Evolutionary conservation across 345 rosid genomes (phyloP), one percentile per base, ranked within the genome.

Genomic region (Populus simonii): DNA sequence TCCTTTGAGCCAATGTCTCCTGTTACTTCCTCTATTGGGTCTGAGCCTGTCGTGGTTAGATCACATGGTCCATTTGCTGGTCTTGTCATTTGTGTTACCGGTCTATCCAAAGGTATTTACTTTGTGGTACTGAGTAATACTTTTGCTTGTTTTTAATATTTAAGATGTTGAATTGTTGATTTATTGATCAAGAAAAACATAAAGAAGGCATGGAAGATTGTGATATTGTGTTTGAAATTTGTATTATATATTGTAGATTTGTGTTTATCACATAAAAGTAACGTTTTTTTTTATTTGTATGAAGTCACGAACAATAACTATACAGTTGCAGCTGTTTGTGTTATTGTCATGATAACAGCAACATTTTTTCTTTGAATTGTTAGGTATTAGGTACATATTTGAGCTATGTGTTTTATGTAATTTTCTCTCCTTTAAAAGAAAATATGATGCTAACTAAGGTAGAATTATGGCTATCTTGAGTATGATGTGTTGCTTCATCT

Each of bases 21-120:
- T 71, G 87, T 85, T 10, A 41, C 87, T 33, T 80, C 92, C 55
- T 84, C 87, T 27, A 41, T 80, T 68, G 87, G 73, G 75, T 90
- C 91, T 38, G 87, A 80, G 53, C 38, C 85, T 22, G 41, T 79
- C 75, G 75, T 79, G 81, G 81, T 83, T 80, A 85, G 79, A 22
- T 66, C 88, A 35, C 72, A 71, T 75, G 89, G 87, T 57, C 96
- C 97, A 0, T 94, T 94, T 79, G 79, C 91, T 47, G 88, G 90
- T 45, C 92, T 94, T 73, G 88, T 90, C 47, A 90, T 94, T 22
- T 95, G 99, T 70, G 99, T 92, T 57, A 93, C 98, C 29, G 98
- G 99, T 79, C 88, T 95, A 57, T 95, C 99, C 53, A 93, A 91
- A 90, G 98, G 99, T 92, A 68, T 25, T 35, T 22, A 8, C 59